Conservation (phyloP, 2,329 filamentous ascomycete species). For the Trichoderma sp. region DNA sequence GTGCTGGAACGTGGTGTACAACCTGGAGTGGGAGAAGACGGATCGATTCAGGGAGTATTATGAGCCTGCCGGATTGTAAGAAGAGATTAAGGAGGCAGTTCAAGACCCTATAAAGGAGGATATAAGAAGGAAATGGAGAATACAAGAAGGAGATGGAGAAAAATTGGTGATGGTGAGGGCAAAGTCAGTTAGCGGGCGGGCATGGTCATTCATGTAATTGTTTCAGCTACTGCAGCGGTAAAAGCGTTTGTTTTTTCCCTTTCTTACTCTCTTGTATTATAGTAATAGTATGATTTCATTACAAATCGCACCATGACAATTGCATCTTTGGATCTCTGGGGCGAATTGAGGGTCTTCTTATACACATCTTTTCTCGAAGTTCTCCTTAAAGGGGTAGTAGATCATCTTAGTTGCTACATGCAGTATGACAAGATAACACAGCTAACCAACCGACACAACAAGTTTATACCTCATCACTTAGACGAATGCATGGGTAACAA, state of each 20-base stretch:
- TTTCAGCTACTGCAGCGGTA: not conserved
- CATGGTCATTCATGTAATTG: no score
- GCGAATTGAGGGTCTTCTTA: no score
- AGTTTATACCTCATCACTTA: not conserved
- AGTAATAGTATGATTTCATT: not conserved
- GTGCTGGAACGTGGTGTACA: conserved; percentile 75
- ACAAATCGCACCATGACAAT: no score
- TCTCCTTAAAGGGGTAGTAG: no score
- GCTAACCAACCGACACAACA: no score
- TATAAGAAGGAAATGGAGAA: not conserved
- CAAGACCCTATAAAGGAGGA: not conserved
- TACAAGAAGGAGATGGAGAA: not conserved
- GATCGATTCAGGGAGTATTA: conserved; percentile 76
- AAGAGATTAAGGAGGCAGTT: not conserved
- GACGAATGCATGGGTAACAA: not conserved
- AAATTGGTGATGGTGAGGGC: no score
- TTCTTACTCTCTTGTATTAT: not conserved
- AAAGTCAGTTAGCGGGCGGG: no score
- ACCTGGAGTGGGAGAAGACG: conserved; percentile 63
- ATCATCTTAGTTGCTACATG: not conserved
- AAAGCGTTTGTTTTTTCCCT: not conserved
- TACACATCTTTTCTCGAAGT: no score
- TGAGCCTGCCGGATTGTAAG: conserved; percentile 47
- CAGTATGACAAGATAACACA: no score
- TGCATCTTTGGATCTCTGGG: no score